Conservation (phyloP, 2,329 filamentous ascomycete genomes). For the Epichloe brachyelytri region DNA sequence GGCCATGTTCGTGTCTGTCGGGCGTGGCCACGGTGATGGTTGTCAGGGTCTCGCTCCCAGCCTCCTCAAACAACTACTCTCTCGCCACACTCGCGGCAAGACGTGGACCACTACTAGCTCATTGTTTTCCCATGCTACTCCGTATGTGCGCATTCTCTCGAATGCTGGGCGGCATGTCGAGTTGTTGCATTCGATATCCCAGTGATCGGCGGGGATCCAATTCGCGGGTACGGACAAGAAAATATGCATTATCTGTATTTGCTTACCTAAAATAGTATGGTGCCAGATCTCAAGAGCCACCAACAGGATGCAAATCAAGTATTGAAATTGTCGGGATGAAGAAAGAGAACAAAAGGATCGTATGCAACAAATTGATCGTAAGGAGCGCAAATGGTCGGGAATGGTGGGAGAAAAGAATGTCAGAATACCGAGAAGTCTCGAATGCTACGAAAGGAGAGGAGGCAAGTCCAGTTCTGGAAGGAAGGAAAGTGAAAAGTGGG, state of each 20-base stretch:
- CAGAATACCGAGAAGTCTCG: background rate
- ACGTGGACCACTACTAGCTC: too few species aligned
- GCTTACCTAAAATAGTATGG: background rate
- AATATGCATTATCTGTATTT: background rate
- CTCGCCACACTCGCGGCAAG: background rate
- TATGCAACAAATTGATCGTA: background rate
- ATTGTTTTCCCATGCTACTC: too few species aligned
- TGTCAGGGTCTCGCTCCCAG: background rate
- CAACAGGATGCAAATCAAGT: background rate
- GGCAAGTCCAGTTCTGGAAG: background rate
- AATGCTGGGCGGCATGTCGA: background rate
- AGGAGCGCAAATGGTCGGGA: conserved; percentile 3
- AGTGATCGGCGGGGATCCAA: background rate
- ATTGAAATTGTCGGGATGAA: background rate
- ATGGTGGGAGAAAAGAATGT: background rate
- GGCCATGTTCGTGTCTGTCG: background rate
- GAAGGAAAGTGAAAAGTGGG: background rate
- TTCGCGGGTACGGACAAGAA: background rate
- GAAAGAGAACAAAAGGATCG: background rate
- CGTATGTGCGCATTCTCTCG: too few species aligned
- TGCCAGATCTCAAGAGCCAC: background rate
- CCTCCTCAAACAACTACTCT: background rate
- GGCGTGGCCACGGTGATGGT: background rate
- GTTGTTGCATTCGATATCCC: background rate
- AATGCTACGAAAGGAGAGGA: background rate